These are phyloP conservation scores for Fusarium sp. DNA, from an alignment of 2,329 filamentous ascomycete genomes.

Conservation along the genomic window DNA sequence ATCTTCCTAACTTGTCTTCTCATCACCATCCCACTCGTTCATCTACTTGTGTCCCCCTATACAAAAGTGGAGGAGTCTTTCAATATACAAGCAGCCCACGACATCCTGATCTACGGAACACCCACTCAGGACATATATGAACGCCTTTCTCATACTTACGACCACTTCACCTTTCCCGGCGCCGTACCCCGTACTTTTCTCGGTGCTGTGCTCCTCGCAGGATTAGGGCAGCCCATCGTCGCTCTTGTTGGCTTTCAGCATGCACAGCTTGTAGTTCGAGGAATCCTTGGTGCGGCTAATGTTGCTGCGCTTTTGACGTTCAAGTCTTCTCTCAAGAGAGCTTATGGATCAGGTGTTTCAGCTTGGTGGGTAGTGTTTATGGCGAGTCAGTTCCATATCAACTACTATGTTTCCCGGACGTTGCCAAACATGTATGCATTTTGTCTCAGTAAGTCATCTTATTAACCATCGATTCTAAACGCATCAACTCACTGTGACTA, in stretches of 20 bases:
- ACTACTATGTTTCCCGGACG: conserved; percentile 92
- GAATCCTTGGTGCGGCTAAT: conserved; percentile 82
- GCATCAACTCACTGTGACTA: conserved; percentile 44
- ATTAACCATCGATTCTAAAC: neutral
- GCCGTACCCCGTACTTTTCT: conserved; percentile 92
- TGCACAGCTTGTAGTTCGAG: conserved; percentile 74
- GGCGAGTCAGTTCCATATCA: conserved; percentile 87
- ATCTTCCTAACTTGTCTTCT: conserved; percentile 42
- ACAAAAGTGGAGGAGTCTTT: conserved; percentile 99
- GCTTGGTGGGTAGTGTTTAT: conserved; percentile 85
- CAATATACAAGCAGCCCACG: conserved; percentile 93
- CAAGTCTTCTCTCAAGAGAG: conserved; percentile 67
- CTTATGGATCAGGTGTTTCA: conserved; percentile 74
- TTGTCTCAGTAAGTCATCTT: conserved; percentile 72
- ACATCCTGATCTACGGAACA: conserved; percentile 84
- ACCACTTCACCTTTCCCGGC: conserved; percentile 91
- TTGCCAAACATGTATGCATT: conserved; percentile 98
- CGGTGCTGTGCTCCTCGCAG: conserved; percentile 80
- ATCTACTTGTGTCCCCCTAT: conserved; percentile 82
- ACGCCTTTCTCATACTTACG: conserved; percentile 73
- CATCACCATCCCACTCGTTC: conserved; percentile 70
- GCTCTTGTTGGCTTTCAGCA: conserved; percentile 63
- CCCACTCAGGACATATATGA: conserved; percentile 66
- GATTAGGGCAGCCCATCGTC: conserved; percentile 74
- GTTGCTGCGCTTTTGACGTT: conserved; percentile 74